phyloP scores from a whole-genome alignment of 805 yeast genomes.

The Yarrowia hollandica region DNA sequence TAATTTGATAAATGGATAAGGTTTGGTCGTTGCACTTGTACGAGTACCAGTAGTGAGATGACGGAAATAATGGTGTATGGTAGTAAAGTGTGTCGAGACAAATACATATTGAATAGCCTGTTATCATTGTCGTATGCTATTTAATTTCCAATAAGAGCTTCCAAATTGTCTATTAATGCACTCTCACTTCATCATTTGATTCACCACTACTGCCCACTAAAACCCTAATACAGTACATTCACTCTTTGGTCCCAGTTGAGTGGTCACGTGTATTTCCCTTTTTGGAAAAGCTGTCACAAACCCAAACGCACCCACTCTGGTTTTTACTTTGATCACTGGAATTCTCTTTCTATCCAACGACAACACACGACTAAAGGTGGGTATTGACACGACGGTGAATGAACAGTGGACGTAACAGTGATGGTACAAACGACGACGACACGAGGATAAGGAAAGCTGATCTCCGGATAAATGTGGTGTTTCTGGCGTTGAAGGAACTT shows the following conservation, averaged over 20 bases:
- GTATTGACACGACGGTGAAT: slow-evolving; percentile 18
- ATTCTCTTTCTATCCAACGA: slow-evolving; percentile 29
- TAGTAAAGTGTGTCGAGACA: too few species aligned
- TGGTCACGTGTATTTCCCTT: slow-evolving; percentile 20
- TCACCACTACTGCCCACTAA: too few species aligned
- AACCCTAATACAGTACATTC: not conserved
- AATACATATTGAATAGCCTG: too few species aligned
- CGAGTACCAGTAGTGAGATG: too few species aligned
- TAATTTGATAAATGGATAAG: too few species aligned
- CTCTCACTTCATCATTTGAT: too few species aligned
- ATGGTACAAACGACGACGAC: slow-evolving; percentile 3
- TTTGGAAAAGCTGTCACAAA: slow-evolving; percentile 28
- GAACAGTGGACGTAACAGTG: slow-evolving; percentile 18
- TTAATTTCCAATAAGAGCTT: too few species aligned
- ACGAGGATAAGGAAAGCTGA: slow-evolving; percentile 5
- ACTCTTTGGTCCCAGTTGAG: not conserved
- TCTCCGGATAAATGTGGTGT: not conserved
- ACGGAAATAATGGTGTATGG: too few species aligned
- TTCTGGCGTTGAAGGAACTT: not conserved
- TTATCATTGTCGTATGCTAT: too few species aligned
- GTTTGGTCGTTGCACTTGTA: too few species aligned
- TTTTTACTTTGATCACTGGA: slow-evolving; percentile 29
- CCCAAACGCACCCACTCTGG: slow-evolving; percentile 29
- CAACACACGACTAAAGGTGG: slow-evolving; percentile 29
- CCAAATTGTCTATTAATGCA: too few species aligned